Evolutionary conservation across 768 basidiomycete species (phyloP).

Genomic region (Termitomyces sp.): DNA sequence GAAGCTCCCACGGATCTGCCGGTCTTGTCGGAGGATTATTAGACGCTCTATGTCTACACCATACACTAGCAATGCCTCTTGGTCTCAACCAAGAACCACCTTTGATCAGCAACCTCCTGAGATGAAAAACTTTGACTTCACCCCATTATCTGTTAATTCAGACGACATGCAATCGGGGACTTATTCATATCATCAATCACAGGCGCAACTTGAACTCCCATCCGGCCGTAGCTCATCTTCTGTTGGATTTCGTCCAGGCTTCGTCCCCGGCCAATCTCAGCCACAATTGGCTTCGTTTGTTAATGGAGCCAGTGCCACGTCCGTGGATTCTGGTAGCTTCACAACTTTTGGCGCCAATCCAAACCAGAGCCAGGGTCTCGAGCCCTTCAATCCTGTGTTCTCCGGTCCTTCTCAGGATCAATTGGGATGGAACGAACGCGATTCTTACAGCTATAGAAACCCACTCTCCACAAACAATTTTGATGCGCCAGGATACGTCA

Average conservation of each 20-base stretch:
- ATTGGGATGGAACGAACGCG: conserved; percentile 9
- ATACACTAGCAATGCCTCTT: conserved; percentile 12
- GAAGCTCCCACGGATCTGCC: conserved; percentile 7
- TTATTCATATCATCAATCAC: conserved; percentile 12
- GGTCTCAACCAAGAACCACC: conserved; percentile 12
- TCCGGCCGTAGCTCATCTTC: conserved; percentile 2
- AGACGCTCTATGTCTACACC: conserved; percentile 5
- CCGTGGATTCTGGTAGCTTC: conserved; percentile 2
- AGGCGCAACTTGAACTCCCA: conserved; percentile 2
- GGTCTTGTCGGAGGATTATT: conserved; percentile 12
- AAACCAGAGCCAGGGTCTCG: conserved; percentile 5
- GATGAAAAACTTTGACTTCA: conserved; percentile 13
- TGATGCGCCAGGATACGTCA: conserved; percentile 10
- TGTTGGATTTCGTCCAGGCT: conserved; percentile 8
- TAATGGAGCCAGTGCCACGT: neutral
- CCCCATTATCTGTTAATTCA: conserved; percentile 3
- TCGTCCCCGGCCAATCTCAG: conserved; percentile 2
- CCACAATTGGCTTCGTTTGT: conserved; percentile 7
- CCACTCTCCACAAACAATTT: conserved; percentile 6
- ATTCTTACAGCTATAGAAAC: conserved; percentile 7
- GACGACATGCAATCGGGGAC: conserved; percentile 6
- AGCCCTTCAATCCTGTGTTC: conserved; percentile 9
- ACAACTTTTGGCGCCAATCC: conserved; percentile 3
- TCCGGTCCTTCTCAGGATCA: conserved; percentile 8
- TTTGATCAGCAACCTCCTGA: conserved; percentile 11